Percentiles rank a stretch among this genome's conserved stretches.
These are phyloP conservation scores for Penicillium flavigenum DNA, from an alignment of 495 filamentous ascomycete species.

Conservation along the genomic window DNA sequence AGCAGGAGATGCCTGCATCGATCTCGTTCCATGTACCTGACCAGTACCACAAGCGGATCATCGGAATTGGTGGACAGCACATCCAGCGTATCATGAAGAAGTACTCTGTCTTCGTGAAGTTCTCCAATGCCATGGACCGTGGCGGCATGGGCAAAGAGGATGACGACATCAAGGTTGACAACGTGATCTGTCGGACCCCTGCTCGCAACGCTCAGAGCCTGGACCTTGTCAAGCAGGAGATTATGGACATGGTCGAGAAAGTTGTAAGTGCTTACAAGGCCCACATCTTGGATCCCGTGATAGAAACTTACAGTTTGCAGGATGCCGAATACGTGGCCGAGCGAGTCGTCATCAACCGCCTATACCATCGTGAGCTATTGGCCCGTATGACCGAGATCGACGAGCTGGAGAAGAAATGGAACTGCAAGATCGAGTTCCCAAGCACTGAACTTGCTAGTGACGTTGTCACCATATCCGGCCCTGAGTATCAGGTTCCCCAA, in stretches of 20 bases:
- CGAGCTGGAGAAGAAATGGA: constrained; percentile 95
- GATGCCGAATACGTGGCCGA: constrained; percentile 96
- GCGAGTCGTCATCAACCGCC: constrained; percentile 85
- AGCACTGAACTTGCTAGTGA: constrained; percentile 97
- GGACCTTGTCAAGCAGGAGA: constrained; percentile 96
- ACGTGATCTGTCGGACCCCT: constrained; percentile 96
- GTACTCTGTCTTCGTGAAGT: constrained; percentile 99
- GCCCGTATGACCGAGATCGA: constrained; percentile 84
- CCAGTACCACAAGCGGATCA: constrained; percentile 99
- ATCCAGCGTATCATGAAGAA: constrained; percentile 99
- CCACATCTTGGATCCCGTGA: not conserved
- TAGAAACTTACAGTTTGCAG: constrained; percentile 34
- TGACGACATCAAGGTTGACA: constrained; percentile 97
- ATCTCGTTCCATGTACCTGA: constrained; percentile 99
- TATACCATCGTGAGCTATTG: constrained; percentile 93
- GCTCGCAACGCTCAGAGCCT: constrained; percentile 95
- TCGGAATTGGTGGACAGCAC: constrained; percentile 96
- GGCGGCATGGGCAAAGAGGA: constrained; percentile 91
- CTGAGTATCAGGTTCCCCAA: constrained; percentile 94
- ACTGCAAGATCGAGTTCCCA: constrained; percentile 96
- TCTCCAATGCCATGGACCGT: constrained; percentile 98
- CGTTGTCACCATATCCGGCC: constrained; percentile 89
- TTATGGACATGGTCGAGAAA: constrained; percentile 99
- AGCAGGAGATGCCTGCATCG: constrained; percentile 98
- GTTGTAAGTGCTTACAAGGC: constrained; percentile 54